Base-by-base conservation (phyloP, 1,284 basidiomycete genomes). In the Cutaneotrichosporon curvatum region DNA sequence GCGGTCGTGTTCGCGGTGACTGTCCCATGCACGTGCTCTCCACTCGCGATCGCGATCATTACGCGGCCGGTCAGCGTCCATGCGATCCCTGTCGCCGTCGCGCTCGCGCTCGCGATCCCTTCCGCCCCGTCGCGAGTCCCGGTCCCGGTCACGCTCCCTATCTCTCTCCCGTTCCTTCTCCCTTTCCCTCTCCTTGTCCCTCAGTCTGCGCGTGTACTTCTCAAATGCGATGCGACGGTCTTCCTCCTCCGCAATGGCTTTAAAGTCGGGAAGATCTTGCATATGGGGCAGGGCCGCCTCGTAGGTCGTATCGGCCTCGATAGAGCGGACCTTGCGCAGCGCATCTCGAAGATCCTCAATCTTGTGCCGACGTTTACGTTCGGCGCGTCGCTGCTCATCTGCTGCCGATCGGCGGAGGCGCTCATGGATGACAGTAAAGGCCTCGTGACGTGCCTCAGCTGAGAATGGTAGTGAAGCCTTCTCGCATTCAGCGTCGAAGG, bases 281-380 rank as follows among this genome's bases (percentile, higher is more conserved):
- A 94, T 87, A 16, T 83, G 70, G 9, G 85, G 80, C 10, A 87
- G 67, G 44, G 80, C 79, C 82, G 85, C 81, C 59, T 94, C 89
- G 61, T 84, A 95, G 0, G 82, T 66, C 50, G 82, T 67, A 20
- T 74, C 81, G 35, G 89, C 62, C 54, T 90, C 85, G 36, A 94
- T 71, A 1, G 85, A 83, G 1, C 85, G 71, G 4, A 94, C 74
- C 63, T 94, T 92, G 73, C 88, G 91, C 54, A 97, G 77, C 0
- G 91, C 95, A 68, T 97, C 96, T 4, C 95, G 84, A 30, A 98
- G 76, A 62, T 98, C 95, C 65, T 99, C 94, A 61, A 95, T 88
- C 47, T 87, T 73, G 67, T 95, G 86, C 19, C 94, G 79, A 51
- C 84, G 80, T 59, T 80, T 83, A 38, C 90, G 79, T 69, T 98